Conservation (phyloP, 208 protist genomes). For the Entamoeba invadens region DNA sequence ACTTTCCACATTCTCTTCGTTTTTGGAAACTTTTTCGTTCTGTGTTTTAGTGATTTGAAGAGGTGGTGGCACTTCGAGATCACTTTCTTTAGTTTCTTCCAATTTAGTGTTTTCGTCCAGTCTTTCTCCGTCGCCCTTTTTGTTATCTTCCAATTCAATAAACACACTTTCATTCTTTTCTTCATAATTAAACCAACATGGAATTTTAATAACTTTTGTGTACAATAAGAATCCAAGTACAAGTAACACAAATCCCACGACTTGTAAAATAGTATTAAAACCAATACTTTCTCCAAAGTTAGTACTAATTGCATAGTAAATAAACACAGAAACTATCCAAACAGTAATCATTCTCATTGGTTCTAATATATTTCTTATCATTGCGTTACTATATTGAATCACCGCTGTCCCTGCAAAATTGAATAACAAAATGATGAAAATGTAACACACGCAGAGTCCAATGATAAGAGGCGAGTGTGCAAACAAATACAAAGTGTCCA, state of each 20-base stretch:
- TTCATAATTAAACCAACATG: neutral
- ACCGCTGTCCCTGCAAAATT: conserved; percentile 42
- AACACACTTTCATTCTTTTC: neutral
- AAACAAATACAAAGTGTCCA: conserved; percentile 33
- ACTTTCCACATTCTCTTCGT: too few species aligned
- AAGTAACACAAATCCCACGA: conserved; percentile 34
- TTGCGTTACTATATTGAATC: conserved; percentile 27
- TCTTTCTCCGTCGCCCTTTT: neutral
- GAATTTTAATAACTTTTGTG: neutral
- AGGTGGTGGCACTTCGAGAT: too few species aligned
- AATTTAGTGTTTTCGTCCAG: too few species aligned
- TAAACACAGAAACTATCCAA: conserved; percentile 35
- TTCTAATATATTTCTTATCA: conserved; percentile 40
- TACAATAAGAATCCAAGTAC: neutral
- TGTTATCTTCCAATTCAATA: neutral
- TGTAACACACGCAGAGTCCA: conserved; percentile 21
- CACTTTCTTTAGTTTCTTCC: too few species aligned
- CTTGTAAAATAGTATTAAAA: conserved; percentile 34
- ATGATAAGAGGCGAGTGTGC: neutral
- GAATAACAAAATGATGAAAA: conserved; percentile 32
- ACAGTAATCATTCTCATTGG: conserved; percentile 34
- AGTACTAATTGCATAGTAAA: conserved; percentile 29
- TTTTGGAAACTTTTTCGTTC: too few species aligned
- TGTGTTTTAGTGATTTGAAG: too few species aligned
- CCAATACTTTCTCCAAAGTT: conserved; percentile 37